Evolutionary conservation across 805 yeast species (phyloP).

Genomic region (Henningerozyma blattae): DNA sequence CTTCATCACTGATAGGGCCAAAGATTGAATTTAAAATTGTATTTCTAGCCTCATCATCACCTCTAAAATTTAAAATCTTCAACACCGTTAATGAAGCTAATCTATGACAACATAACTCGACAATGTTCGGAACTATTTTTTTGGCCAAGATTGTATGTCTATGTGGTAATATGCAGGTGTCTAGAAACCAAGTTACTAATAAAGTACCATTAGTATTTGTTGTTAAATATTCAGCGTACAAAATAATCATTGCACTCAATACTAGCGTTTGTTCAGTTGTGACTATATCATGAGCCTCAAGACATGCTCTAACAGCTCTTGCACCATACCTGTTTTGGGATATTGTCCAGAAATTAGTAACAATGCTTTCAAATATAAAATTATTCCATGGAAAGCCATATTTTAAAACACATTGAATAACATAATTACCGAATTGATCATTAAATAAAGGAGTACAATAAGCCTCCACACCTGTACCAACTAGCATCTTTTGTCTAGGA

Average conservation of each 20-base stretch:
- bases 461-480: constrained; percentile 61
- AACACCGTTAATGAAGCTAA: constrained; percentile 73
- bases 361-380: constrained; percentile 74
- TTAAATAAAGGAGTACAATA: constrained; percentile 76
- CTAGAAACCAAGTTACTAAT: constrained; percentile 87
- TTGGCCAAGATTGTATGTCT: constrained; percentile 57
- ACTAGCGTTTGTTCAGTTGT: constrained; percentile 57
- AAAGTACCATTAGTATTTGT: constrained; percentile 80
- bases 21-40: constrained; percentile 54
- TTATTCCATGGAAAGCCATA: constrained; percentile 84
- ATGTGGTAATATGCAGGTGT: constrained; percentile 58
- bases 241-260: constrained; percentile 65
- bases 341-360: constrained; percentile 67
- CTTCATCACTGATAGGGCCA: constrained; percentile 30
- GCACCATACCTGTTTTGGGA: constrained; percentile 90
- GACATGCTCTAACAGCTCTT: constrained; percentile 83
- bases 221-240: constrained; percentile 68
- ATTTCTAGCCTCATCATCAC: constrained; percentile 50
- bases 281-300: constrained; percentile 60
- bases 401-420: constrained; percentile 84
- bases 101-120: constrained; percentile 62
- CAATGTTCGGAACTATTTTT: constrained; percentile 49
- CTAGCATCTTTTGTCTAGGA: constrained; percentile 49
- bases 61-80: constrained; percentile 62
- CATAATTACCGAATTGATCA: constrained; percentile 96